phyloP scores from a whole-genome alignment of 2,329 filamentous ascomycete species.

The Aureobasidium sp. region DNA sequence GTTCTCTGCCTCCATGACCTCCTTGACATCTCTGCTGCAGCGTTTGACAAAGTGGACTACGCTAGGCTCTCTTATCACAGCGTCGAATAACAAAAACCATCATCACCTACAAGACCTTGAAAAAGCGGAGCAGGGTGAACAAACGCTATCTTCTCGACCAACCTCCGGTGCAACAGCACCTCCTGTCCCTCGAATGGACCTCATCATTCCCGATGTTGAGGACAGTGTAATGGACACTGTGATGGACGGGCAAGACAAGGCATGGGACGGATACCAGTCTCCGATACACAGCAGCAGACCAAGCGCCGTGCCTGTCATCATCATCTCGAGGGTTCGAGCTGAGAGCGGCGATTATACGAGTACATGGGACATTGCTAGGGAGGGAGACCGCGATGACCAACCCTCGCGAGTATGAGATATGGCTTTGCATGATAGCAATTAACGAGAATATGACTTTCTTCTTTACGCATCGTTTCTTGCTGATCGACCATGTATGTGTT shows the following conservation, averaged over 20 bases:
- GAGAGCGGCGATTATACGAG: neutral
- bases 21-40: neutral
- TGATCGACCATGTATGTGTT: neutral
- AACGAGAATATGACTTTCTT: neutral
- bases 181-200: neutral
- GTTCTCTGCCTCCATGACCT: neutral
- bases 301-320: neutral
- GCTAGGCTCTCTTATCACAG: neutral
- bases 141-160: neutral
- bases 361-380: neutral
- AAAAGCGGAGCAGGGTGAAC: neutral
- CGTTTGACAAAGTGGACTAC: neutral
- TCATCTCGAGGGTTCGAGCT: neutral
- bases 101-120: neutral
- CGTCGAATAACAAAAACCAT: neutral
- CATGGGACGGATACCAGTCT: neutral
- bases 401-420: neutral
- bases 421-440: neutral
- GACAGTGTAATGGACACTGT: slow-evolving; percentile 5
- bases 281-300: neutral
- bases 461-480: neutral
- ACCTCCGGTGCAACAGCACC: neutral
- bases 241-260: neutral
- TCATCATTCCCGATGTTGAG: slow-evolving; percentile 6
- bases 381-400: neutral